phyloP scores from a whole-genome alignment of 345 rosid genomes.

The Gossypium rotundifolium region DNA sequence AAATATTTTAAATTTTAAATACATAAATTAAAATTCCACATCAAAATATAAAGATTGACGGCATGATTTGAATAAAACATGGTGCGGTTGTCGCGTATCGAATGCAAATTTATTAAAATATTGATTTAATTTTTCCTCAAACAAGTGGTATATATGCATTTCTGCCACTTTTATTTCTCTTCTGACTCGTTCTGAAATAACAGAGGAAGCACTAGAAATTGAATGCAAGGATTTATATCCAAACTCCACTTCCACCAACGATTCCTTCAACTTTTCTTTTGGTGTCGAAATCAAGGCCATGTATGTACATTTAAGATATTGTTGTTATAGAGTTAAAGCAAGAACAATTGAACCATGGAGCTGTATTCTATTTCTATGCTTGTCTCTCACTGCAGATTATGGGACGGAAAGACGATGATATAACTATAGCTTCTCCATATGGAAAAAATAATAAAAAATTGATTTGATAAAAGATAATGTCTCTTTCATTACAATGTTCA shows the following conservation, averaged over 20 bases:
- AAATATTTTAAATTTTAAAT: no score
- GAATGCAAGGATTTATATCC: not conserved
- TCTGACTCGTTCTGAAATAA: not conserved
- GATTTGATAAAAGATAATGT: not conserved
- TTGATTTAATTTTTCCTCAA: no score
- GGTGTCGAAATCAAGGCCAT: not conserved
- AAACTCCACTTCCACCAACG: not conserved
- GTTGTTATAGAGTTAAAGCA: not conserved
- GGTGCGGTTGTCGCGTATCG: no score
- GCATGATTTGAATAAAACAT: no score
- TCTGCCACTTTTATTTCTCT: not conserved
- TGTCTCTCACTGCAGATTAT: not conserved
- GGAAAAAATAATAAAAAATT: not conserved
- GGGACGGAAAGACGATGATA: conserved; percentile 5
- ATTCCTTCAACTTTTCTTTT: not conserved
- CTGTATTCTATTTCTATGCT: not conserved
- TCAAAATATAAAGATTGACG: no score
- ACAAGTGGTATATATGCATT: no score
- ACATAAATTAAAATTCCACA: no score
- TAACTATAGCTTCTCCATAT: not conserved
- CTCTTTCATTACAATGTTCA: not conserved
- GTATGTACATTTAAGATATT: not conserved
- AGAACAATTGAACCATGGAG: not conserved
- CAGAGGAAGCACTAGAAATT: not conserved
- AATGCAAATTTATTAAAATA: no score